Evolutionary conservation across 2,329 filamentous ascomycete genomes (phyloP), one percentile per base, ranked within the genome.

Genomic region (Coccinonectria pachysandricola): DNA sequence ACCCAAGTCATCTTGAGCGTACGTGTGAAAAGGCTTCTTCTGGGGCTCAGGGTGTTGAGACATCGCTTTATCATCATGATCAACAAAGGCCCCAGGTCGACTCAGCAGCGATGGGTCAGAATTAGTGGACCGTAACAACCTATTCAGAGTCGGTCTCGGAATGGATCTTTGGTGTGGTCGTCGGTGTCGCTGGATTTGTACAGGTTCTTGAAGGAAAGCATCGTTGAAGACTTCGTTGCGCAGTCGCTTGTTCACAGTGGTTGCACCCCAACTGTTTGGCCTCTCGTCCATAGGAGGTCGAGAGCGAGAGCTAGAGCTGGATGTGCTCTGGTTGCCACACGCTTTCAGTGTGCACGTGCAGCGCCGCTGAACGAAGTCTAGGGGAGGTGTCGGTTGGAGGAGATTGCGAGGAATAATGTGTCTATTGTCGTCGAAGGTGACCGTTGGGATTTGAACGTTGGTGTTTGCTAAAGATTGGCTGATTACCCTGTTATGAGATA

Each of bases 171-270:
- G 74, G 21, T 76, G 71, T 34, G 80, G 79, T 35, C 73, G 71
- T 16, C 79, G 76, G 34, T 86, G 78, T 35, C 80, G 78, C 42
- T 87, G 83, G 43, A 78, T 61, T n/a, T 83, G 78, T 34, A 94
- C 81, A 0, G 81, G 76, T 27, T 86, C 80, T 32, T 86, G 84
- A 21, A 85, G 64, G 46, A 95, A 95, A 0, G 88, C 88, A 49
- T 95, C 87, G 19, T 86, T 83, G 47, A 95, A 79, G 1, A 95
- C 86, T 52, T 93, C 84, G 49, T 93, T 88, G 33, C 87, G 79
- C 19, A 96, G 58, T 32, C 79, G 75, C 43, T 82, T 80, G 50
- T 96, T 96, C 32, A 95, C 82, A 12, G 80, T 87, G 0, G 87
- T 95, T 10, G 86, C 85, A 6, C 88, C 87, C 87, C 88, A 95